phyloP scores from a whole-genome alignment of 306 rosid species.

The Cicer pinnatifidum region DNA sequence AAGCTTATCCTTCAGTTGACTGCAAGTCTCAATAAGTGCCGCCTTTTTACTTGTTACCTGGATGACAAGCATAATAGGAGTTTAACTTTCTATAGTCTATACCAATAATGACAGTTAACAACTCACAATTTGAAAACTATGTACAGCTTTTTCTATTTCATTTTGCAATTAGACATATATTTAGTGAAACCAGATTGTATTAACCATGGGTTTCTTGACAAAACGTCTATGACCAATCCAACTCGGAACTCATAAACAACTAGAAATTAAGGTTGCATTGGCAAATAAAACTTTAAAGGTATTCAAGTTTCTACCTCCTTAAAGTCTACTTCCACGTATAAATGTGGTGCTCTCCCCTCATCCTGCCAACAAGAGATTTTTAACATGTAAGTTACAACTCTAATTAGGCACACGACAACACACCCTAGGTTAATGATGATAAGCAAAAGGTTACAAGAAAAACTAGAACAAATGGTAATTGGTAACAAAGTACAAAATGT shows the following conservation, averaged over 20 bases:
- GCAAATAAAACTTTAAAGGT: slow-evolving; percentile 36
- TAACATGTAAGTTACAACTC: slow-evolving; percentile 34
- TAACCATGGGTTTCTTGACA: slow-evolving; percentile 33
- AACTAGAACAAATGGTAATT: slow-evolving; percentile 17
- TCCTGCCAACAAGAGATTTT: slow-evolving; percentile 58
- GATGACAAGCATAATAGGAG: slow-evolving; percentile 29
- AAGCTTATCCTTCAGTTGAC: slow-evolving; percentile 72
- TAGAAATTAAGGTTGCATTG: slow-evolving; percentile 32
- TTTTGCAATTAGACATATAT: slow-evolving; percentile 23
- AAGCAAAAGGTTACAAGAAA: slow-evolving; percentile 29
- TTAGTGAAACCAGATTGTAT: slow-evolving; percentile 22
- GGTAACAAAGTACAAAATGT: slow-evolving; percentile 19
- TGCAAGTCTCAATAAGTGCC: slow-evolving; percentile 68
- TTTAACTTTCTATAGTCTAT: slow-evolving; percentile 15
- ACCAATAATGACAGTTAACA: slow-evolving; percentile 15
- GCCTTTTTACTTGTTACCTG: slow-evolving; percentile 94
- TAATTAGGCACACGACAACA: slow-evolving; percentile 20
- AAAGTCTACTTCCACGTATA: slow-evolving; percentile 94
- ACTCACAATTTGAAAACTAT: not conserved
- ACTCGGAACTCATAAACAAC: slow-evolving; percentile 26
- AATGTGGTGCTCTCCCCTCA: slow-evolving; percentile 77
- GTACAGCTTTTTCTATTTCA: slow-evolving; percentile 22
- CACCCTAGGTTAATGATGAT: slow-evolving; percentile 6
- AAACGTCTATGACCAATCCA: slow-evolving; percentile 27
- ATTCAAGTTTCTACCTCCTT: slow-evolving; percentile 69